Evolutionary conservation across 192 early-diverging fungal genomes (phyloP), one percentile per base, ranked within the genome.

Genomic region (Physocladia obscura): DNA sequence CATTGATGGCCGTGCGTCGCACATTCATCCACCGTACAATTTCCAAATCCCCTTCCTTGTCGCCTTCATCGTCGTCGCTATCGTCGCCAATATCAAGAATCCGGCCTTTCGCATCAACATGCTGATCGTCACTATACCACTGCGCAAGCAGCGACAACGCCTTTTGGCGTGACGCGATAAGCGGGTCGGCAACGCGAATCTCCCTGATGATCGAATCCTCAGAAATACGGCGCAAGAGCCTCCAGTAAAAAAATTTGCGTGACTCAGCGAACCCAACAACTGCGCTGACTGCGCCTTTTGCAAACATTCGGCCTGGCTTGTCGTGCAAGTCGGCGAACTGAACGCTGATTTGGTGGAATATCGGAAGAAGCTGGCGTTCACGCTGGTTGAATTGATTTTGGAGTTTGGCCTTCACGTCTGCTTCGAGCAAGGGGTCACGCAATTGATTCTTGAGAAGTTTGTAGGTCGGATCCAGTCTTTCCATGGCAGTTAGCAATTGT

Each of bases 261-360:
- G 93, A 75, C 15, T 90, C 69, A 11, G 83, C 70, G 93, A 95
- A 99, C 63, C 89, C 79, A 13, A 99, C 75, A 6, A 91, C 75
- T 48, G 88, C 81, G 26, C 88, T 82, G 61, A 99, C 89, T 1
- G 91, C 91, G 44, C 89, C 89, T 90, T 99, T 99, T 79, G 91
- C 92, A 30, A 88, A 81, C 95, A 99, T 98, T 69, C 97, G 92
- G 19, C 92, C 91, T 26, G 95, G 91, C 44, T 86, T 90, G 82
- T 99, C 97, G 76, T 99, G 97, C 59, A 99, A 86, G 76, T 99
- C 97, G 31, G 97, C 97, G 70, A 99, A 97, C 71, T 98, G 93
- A 19, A 99, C 79, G 22, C 93, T 93, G 29, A 93, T 84, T 77
- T 98, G 95, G 73, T 92, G 89, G 81, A 95, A 97, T 6, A 95